These are phyloP conservation scores for Naganishia cerealis DNA, from an alignment of 1,284 basidiomycete species.

Conservation along the genomic window DNA sequence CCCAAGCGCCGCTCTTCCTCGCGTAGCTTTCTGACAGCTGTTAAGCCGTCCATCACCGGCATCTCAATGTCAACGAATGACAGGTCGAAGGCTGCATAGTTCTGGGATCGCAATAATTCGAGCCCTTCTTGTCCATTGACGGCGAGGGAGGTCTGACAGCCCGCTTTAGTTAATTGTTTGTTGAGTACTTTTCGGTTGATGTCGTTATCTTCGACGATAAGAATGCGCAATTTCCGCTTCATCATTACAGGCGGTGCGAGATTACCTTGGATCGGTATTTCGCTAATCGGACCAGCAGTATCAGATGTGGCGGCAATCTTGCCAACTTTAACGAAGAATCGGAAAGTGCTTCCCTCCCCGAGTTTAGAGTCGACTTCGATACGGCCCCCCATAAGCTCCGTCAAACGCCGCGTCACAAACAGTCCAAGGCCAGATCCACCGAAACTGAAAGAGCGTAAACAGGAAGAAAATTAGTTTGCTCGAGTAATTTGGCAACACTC, in stretches of 20 bases:
- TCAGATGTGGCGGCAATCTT: slow-evolving; percentile 8
- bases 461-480: neutral
- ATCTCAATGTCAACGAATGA: slow-evolving; percentile 53
- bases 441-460: slow-evolving; percentile 36
- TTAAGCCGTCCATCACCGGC: slow-evolving; percentile 54
- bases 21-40: slow-evolving; percentile 45
- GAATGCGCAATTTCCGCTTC: slow-evolving; percentile 32
- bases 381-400: slow-evolving; percentile 47
- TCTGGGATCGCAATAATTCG: slow-evolving; percentile 46
- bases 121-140: slow-evolving; percentile 55
- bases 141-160: slow-evolving; percentile 50
- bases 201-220: slow-evolving; percentile 53
- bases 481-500: no score
- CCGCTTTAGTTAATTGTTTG: slow-evolving; percentile 52
- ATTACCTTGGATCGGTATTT: slow-evolving; percentile 12
- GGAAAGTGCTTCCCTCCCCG: slow-evolving; percentile 56
- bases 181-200: slow-evolving; percentile 51
- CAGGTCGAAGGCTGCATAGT: slow-evolving; percentile 43
- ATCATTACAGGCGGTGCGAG: slow-evolving; percentile 5
- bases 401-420: slow-evolving; percentile 49
- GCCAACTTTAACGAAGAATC: slow-evolving; percentile 47
- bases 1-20: slow-evolving; percentile 42
- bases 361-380: slow-evolving; percentile 47
- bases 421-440: slow-evolving; percentile 53
- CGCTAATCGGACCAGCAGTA: slow-evolving; percentile 30